A percentile compares a stretch with the other conserved stretches of the same genome.
These are phyloP conservation scores for Anisogramma anomala DNA, from an alignment of 2,329 filamentous ascomycete genomes.

Conservation along the genomic window DNA sequence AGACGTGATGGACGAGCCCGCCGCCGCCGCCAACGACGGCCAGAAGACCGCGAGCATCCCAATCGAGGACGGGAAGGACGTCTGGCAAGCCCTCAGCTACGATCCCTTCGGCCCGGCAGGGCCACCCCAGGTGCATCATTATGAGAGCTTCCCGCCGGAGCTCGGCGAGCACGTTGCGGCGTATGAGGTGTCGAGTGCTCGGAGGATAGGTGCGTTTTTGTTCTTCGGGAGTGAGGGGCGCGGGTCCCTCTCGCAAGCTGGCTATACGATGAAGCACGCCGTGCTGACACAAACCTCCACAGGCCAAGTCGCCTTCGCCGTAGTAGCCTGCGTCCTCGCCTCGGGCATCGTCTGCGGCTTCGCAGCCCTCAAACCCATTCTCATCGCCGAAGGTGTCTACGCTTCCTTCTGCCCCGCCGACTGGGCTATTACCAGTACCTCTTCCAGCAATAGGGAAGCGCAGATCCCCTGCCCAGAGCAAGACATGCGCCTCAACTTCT, in stretches of 20 bases:
- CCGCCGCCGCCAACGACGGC: no score
- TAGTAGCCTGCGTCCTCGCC: constrained; percentile 55
- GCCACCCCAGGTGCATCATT: background rate
- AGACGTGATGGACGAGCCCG: no score
- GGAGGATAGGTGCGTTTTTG: constrained; percentile 23
- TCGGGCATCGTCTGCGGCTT: constrained; percentile 55
- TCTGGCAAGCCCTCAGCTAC: constrained; percentile 12
- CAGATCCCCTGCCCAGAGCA: constrained; percentile 44
- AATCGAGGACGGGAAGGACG: constrained; percentile 3
- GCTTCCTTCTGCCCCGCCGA: constrained; percentile 35
- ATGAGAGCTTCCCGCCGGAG: constrained; percentile 6
- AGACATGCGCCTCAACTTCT: constrained; percentile 46
- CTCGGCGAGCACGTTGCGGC: constrained; percentile 17
- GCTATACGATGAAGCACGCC: background rate
- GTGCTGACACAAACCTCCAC: background rate
- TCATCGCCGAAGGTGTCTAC: constrained; percentile 48
- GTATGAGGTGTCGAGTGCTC: constrained; percentile 21
- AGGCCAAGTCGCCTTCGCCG: constrained; percentile 52
- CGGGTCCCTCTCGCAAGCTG: no score
- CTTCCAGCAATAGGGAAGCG: constrained; percentile 9
- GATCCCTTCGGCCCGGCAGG: constrained; percentile 7
- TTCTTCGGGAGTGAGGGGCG: no score
- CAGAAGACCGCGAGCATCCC: background rate
- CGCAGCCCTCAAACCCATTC: constrained; percentile 51
- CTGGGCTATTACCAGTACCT: background rate